phyloP scores from a whole-genome alignment of 2,329 filamentous ascomycete genomes.

The Leptosphaerulina australis region DNA sequence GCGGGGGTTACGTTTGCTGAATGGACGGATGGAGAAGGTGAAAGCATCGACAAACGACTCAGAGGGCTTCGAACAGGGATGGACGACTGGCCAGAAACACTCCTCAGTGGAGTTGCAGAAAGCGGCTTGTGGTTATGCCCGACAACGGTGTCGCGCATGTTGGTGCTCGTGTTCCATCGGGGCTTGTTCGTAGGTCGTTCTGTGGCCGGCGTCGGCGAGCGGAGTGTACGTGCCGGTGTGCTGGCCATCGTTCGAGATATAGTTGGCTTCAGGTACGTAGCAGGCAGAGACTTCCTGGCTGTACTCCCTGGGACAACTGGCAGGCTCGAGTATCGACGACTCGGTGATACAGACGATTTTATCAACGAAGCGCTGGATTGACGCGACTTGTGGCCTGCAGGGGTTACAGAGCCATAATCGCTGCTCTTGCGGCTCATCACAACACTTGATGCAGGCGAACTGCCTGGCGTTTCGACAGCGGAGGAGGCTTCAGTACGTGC shows the following conservation, averaged over 20 bases:
- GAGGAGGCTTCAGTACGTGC: slow-evolving; percentile 73
- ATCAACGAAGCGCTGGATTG: slow-evolving; percentile 54
- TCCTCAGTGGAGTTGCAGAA: slow-evolving; percentile 39
- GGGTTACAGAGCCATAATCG: slow-evolving; percentile 54
- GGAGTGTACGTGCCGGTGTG: slow-evolving; percentile 33
- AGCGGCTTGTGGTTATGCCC: slow-evolving; percentile 50
- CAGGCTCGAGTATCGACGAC: slow-evolving; percentile 57
- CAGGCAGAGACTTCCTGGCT: slow-evolving; percentile 30
- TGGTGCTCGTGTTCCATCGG: slow-evolving; percentile 49
- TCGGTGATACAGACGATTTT: slow-evolving; percentile 48
- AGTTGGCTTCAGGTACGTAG: slow-evolving; percentile 27
- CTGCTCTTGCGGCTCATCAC: slow-evolving; percentile 60
- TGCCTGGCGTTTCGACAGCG: slow-evolving; percentile 65
- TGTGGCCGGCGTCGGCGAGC: slow-evolving; percentile 35
- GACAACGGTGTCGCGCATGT: slow-evolving; percentile 47
- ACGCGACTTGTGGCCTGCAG: slow-evolving; percentile 55
- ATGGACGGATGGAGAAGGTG: slow-evolving; percentile 30
- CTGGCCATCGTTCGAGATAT: slow-evolving; percentile 34
- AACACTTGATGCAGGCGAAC: slow-evolving; percentile 70
- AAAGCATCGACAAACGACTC: slow-evolving; percentile 34
- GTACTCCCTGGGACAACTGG: slow-evolving; percentile 42
- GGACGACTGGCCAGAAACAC: slow-evolving; percentile 41
- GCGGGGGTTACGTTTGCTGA: slow-evolving; percentile 38
- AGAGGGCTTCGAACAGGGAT: slow-evolving; percentile 47
- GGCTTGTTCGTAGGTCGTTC: slow-evolving; percentile 43